Conservation (phyloP, 371 early-diverging fungal genomes). For the Rhizopus delemar region DNA sequence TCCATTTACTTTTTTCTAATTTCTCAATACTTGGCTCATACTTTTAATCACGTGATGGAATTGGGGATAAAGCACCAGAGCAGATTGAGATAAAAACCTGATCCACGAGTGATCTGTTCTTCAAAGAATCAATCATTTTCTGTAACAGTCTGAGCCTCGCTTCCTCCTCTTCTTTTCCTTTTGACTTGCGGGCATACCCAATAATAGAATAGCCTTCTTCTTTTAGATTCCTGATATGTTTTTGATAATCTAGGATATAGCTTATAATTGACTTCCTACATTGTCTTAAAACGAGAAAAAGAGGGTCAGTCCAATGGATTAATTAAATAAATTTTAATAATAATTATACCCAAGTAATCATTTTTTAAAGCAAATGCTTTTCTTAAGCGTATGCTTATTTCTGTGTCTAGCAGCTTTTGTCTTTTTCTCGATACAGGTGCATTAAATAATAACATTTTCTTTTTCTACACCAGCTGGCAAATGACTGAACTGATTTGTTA, state of each 20-base stretch:
- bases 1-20: slow-evolving; percentile 6
- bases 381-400: no score
- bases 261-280: neutral
- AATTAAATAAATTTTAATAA: neutral
- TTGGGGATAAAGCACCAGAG: neutral
- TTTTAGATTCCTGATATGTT: slow-evolving; percentile 1
- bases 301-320: neutral
- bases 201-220: slow-evolving; percentile 1
- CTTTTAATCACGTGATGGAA: neutral
- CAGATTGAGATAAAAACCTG: slow-evolving; percentile 4
- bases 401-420: no score
- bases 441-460: no score
- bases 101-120: slow-evolving; percentile 2
- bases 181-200: slow-evolving; percentile 2
- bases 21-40: neutral
- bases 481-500: no score
- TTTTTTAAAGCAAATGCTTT: no score
- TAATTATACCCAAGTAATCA: neutral
- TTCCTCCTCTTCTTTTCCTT: neutral
- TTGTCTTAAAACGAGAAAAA: neutral
- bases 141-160: neutral
- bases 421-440: no score
- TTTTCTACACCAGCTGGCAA: no score
- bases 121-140: slow-evolving; percentile 4
- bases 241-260: slow-evolving; percentile 5